Conservation (phyloP, 768 basidiomycete genomes). For the Neoboletus brunneissimus region DNA sequence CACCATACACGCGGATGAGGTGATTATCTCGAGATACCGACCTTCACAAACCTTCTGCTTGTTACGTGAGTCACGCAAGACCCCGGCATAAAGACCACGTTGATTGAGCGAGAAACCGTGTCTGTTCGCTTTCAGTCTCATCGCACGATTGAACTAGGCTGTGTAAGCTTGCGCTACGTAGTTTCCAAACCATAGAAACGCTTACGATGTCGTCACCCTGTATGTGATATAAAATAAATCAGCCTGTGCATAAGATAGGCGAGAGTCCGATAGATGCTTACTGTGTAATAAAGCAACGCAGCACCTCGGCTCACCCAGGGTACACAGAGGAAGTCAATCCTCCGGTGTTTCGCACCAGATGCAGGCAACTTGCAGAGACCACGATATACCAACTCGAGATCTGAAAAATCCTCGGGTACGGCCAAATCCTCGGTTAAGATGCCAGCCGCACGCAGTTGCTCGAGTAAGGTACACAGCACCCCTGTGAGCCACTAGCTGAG, state of each 20-base stretch:
- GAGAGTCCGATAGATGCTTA: slow-evolving; percentile 31
- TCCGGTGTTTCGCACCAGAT: slow-evolving; percentile 48
- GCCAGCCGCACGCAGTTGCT: slow-evolving; percentile 49
- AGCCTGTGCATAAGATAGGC: not conserved
- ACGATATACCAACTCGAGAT: slow-evolving; percentile 75
- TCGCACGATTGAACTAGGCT: slow-evolving; percentile 81
- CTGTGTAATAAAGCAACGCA: slow-evolving; percentile 90
- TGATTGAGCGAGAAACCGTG: slow-evolving; percentile 88
- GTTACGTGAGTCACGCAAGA: slow-evolving; percentile 68
- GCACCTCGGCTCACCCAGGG: slow-evolving; percentile 80
- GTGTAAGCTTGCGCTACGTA: not conserved
- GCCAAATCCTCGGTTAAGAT: slow-evolving; percentile 83
- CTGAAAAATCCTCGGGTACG: slow-evolving; percentile 61
- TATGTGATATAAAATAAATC: not conserved
- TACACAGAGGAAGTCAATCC: slow-evolving; percentile 84
- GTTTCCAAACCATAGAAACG: not conserved
- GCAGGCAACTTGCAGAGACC: slow-evolving; percentile 68
- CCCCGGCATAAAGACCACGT: slow-evolving; percentile 69
- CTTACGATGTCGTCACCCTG: slow-evolving; percentile 89
- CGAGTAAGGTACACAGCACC: slow-evolving; percentile 57
- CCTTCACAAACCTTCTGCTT: slow-evolving; percentile 56
- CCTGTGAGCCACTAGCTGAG: slow-evolving; percentile 37
- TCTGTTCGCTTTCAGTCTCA: slow-evolving; percentile 78
- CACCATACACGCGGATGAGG: not conserved
- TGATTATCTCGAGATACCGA: slow-evolving; percentile 17